Base-by-base conservation (phyloP, 148 eudicot genomes). In the Selenicereus undatus region DNA sequence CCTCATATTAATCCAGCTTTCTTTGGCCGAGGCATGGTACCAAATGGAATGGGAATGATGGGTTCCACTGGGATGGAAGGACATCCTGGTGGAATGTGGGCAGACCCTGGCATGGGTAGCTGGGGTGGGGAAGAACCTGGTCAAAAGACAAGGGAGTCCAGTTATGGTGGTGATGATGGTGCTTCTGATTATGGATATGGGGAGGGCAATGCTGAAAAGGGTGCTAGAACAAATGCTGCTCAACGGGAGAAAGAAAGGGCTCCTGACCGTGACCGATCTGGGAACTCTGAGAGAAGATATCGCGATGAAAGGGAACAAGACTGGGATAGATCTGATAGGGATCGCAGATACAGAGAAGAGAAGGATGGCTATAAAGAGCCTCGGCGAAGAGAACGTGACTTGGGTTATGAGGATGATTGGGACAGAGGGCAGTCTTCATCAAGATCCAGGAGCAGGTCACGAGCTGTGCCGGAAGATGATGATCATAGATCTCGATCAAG, bases 1-100 rank as follows among this genome's bases (percentile, higher is more conserved):
- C 98, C 97, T 82, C 98, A 94, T 85, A 94, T 94, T 43, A 94
- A 94, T 84, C 98, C 97, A 42, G 95, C 97, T 45, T 94, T 94
- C 76, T 94, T 94, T 73, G 90, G 89, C 66, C 87, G 98, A 45
- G 98, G 94, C 62, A 93, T 94, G 97, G 79, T 81, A 45, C 85
- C 89, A 52, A 90, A 89, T 82, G 95, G 95, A 68, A 94, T 94
- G 98, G 91, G 91, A 27, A 90, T 91, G 94, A 90, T 91, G 92
- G 91, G 90, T 65, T 80, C 76, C 54, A 77, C 81, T 58, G 98
- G 95, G 35, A 89, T 94, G 92, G 97, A 87, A 72, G 93, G 90
- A 66, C 92, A 86, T 78, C 90, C 87, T 70, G 83, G 89, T 17
- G 92, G 93, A 62, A 91, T 94, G 98, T 94, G 98, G 97, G 77